Evolutionary conservation across 352 stramenopile species (phyloP), one percentile per base, ranked within the genome.

Genomic region (Plasmopara halstedii): DNA sequence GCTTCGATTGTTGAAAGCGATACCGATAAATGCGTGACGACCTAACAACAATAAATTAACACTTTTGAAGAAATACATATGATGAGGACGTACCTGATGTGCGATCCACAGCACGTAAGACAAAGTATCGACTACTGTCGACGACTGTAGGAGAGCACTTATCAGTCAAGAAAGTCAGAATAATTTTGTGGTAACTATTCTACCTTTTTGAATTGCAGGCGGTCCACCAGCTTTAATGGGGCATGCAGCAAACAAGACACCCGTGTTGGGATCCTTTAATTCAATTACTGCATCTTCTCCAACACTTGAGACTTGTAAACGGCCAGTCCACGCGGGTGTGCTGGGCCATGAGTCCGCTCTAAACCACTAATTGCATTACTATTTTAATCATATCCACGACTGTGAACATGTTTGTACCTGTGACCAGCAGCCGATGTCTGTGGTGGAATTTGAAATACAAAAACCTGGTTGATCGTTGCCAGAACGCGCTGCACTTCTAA

Each of bases 51-150:
- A 11, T 5, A 6, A 36, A 15, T 10, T 6, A 29, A 19, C 15
- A 39, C 25, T 29, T 11, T 29, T 29, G 25, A 2, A 29, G 25
- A 6, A 29, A 29, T 2, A 0, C 21, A 10, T 43, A 31, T 9
- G 2, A 14, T n/a, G 14, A 26, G 40, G 36, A 9, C 54, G 31
- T 56, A 83, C 73, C 69, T 41, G 74, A 84, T 7, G 78, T 76
- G 23, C 75, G 78, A 70, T 96, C 92, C 32, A 95, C 86, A 53
- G 95, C 90, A 26, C 86, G 64, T 19, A 97, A 56, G 2, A 97
- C 89, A 71, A 97, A 97, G 68, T 97, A 97, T n/a, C 89, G 68
- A 56, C 80, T 95, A 31, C 82, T 95, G 44, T 97, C 89, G 2
- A 96, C 78, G 20, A 86, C 74, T 83, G 42, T 0, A 43, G 18